Evolutionary conservation across 805 yeast genomes (phyloP), one percentile per base, ranked within the genome.

Genomic region (Middelhovenomyces tepae): DNA sequence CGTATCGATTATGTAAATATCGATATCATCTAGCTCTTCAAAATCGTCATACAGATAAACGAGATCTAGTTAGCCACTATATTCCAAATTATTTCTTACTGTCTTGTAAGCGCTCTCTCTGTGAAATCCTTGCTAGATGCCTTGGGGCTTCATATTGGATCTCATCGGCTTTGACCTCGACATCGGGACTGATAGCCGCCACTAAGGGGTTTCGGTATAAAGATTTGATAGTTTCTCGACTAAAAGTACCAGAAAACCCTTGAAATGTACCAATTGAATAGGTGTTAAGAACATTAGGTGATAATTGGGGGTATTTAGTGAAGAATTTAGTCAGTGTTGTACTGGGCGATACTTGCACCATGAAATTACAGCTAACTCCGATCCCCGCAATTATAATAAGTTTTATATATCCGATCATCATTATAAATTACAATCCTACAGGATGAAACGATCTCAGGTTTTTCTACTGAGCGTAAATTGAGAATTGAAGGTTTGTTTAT

Each of bases 1-100:
- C 2, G 94, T 80, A 56, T 86, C 96, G 35, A 85, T 65, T 27
- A 87, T 72, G 52, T 86, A 86, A 0, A 78, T 52, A 49, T 29
- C 30, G 35, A 36, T 49, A 52, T 20, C 35, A 31, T 3, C 39
- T 31, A 5, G 42, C 59, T 26, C 77, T 80, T 25, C 15, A 16
- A 15, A 26, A 32, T 10, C 20, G 41, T 26, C 45, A 38, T 23
- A 20, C 20, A 7, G 27, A 26, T 4, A 34, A 18, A n/a, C n/a
- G n/a, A n/a, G n/a, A n/a, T n/a, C n/a, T n/a, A n/a, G n/a, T n/a
- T n/a, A n/a, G n/a, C n/a, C n/a, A n/a, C n/a, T n/a, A n/a, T n/a
- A n/a, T 28, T 9, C 9, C 25, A 18, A 28, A 10, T 9, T 9
- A 16, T 21, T n/a, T 17, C 38, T 19, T 33, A 37, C 36, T 30